phyloP scores from a whole-genome alignment of 495 filamentous ascomycete species.

The Evernia prunastri region DNA sequence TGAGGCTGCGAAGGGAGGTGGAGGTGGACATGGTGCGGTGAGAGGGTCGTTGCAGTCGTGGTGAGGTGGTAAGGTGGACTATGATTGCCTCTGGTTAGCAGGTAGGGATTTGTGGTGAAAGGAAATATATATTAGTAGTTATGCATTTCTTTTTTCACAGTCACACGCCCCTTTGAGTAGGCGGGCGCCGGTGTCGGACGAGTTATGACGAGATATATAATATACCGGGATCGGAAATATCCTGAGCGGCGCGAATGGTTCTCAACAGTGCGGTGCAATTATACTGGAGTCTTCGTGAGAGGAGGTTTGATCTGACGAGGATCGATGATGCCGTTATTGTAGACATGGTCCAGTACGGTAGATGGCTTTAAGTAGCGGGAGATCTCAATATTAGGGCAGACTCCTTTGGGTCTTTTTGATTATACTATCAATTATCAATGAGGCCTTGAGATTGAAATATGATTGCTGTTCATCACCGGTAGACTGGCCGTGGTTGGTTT shows the following conservation, averaged over 20 bases:
- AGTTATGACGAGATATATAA: not conserved
- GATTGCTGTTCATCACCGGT: not conserved
- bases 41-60: not conserved
- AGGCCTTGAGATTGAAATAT: not conserved
- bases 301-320: slow-evolving; percentile 16
- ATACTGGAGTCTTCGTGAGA: slow-evolving; percentile 17
- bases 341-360: slow-evolving; percentile 12
- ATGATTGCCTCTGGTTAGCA: not conserved
- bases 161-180: slow-evolving; percentile 8
- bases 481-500: no score
- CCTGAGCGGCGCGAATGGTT: not conserved
- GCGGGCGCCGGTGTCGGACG: slow-evolving; percentile 5
- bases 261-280: slow-evolving; percentile 12
- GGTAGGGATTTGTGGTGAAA: not conserved
- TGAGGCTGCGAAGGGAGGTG: slow-evolving; percentile 53
- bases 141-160: slow-evolving; percentile 3
- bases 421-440: no score
- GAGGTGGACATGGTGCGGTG: slow-evolving; percentile 53
- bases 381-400: slow-evolving; percentile 6
- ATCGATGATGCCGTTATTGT: slow-evolving; percentile 20
- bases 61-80: not conserved
- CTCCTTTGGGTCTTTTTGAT: slow-evolving; percentile 11
- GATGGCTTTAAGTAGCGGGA: not conserved
- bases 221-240: not conserved
- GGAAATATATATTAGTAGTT: not conserved